These are phyloP conservation scores for Dalbergia cochinchinensis DNA, from an alignment of 306 rosid species.

Conservation along the genomic window DNA sequence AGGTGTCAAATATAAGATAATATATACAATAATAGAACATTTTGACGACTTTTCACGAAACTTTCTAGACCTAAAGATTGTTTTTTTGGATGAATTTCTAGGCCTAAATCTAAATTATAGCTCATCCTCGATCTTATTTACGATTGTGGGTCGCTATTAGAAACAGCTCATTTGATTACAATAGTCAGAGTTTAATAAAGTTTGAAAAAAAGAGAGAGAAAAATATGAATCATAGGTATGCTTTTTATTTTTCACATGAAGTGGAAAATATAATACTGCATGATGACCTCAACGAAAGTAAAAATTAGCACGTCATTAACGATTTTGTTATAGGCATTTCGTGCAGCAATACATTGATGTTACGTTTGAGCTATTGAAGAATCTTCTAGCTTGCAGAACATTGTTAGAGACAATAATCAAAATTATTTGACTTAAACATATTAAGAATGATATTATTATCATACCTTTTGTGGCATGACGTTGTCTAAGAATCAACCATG, in stretches of 20 bases:
- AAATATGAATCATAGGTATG: neutral
- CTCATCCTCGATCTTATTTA: too few species aligned
- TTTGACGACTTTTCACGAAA: too few species aligned
- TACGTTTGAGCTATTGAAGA: slow-evolving; percentile 45
- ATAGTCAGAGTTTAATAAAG: too few species aligned
- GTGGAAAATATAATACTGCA: slow-evolving; percentile 8
- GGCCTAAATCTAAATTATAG: too few species aligned
- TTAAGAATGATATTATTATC: slow-evolving; percentile 30
- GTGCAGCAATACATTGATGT: slow-evolving; percentile 45
- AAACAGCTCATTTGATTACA: too few species aligned
- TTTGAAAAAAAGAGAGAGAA: too few species aligned
- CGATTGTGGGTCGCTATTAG: too few species aligned
- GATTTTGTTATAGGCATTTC: slow-evolving; percentile 41
- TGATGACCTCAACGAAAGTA: slow-evolving; percentile 28
- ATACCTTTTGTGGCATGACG: slow-evolving; percentile 32
- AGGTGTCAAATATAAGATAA: neutral
- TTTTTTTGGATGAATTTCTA: too few species aligned
- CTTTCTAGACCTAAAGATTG: too few species aligned
- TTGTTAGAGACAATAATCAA: slow-evolving; percentile 1
- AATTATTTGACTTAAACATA: slow-evolving; percentile 4
- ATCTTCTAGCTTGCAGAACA: slow-evolving; percentile 18
- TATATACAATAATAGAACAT: too few species aligned
- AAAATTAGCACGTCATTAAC: slow-evolving; percentile 46
- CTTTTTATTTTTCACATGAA: neutral
- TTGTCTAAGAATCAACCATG: slow-evolving; percentile 25